Evolutionary conservation across 441 rosid genomes (phyloP), one percentile per base, ranked within the genome.

Genomic region (Mallotus repandus): DNA sequence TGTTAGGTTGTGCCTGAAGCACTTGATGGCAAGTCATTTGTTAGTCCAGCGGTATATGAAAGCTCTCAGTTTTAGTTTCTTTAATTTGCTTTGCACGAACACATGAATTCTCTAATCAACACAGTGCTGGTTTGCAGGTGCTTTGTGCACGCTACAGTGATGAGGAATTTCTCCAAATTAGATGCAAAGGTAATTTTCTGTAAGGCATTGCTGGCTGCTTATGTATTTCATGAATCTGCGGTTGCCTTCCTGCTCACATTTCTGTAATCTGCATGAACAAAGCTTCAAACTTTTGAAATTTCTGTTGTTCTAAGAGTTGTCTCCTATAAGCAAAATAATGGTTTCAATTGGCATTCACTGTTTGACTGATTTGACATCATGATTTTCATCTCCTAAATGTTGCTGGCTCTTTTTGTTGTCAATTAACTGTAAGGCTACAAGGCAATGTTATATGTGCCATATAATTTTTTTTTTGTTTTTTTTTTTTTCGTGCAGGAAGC

Each of bases 61-160:
- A 67, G 66, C 56, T 68, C 50, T 13, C 43, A 48, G 4, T 52
- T 58, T 62, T 52, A 29, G 22, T 0, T 46, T 38, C 59, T 22
- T 76, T 35, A 8, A 22, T 5, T 38, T 46, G 13, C 18, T 68
- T 62, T 67, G 48, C 43, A 65, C 35, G 16, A n/a, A 63, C 67
- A 19, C 48, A 35, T 58, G 16, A 55, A 4, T 66, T 29, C 53
- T 72, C 57, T 52, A 53, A 18, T 52, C 61, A 56, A 56, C 63
- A 38, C 58, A 52, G 50, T 70, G 45, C 57, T 63, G 78, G 49
- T 67, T 11, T 82, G 70, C 84, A 95, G 98, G 98, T 95, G 74
- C 94, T 95, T 63, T 95, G 99, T 76, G 86, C 89, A 54, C 91
- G 90, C 45, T 93, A 82, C 63, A 95, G 85, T 19, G 97, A 95